A percentile compares a stretch with the other conserved stretches of the same genome.
phyloP scores from a whole-genome alignment of 148 eudicot genomes.

The Linanthus parryae region DNA sequence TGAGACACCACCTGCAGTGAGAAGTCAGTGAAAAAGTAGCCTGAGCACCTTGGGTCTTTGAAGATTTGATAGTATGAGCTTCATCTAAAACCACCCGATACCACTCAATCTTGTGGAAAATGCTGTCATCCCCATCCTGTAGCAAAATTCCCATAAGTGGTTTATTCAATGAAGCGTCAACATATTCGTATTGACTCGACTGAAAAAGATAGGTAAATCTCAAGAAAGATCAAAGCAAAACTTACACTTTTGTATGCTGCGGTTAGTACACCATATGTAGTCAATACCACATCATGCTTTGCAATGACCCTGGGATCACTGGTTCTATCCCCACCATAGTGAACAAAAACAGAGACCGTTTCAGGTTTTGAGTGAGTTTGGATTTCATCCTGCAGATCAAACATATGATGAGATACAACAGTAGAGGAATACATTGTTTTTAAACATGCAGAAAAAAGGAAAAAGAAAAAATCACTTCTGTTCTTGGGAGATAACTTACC shows the following conservation, averaged over 20 bases:
- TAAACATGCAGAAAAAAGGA: too few relatives aligned
- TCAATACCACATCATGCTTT: slow-evolving; percentile 52
- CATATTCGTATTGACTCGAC: too few relatives aligned
- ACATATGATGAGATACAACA: neutral
- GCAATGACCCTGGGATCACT: slow-evolving; percentile 41
- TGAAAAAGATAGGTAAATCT: too few relatives aligned
- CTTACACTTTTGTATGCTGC: slow-evolving; percentile 44
- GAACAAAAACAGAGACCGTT: slow-evolving; percentile 45
- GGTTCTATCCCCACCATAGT: slow-evolving; percentile 60
- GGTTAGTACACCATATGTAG: slow-evolving; percentile 54
- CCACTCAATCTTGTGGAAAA: slow-evolving; percentile 57
- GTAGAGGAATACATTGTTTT: too few relatives aligned
- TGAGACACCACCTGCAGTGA: slow-evolving; percentile 63
- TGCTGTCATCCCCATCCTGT: slow-evolving; percentile 37
- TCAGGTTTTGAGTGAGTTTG: slow-evolving; percentile 50
- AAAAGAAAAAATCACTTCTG: too few relatives aligned
- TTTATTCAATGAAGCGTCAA: neutral
- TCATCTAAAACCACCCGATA: slow-evolving; percentile 58
- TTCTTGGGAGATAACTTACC: slow-evolving; percentile 33
- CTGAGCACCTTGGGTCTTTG: slow-evolving; percentile 46
- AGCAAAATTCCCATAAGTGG: neutral
- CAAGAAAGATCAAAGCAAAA: too few relatives aligned
- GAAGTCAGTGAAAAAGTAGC: slow-evolving; percentile 49
- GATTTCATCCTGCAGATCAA: slow-evolving; percentile 41
- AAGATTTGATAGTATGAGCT: slow-evolving; percentile 63